A percentile compares a stretch with the other conserved stretches of the same genome.
These are phyloP conservation scores for Scortechinia acanthostroma DNA, from an alignment of 2,329 filamentous ascomycete species.

Conservation along the genomic window DNA sequence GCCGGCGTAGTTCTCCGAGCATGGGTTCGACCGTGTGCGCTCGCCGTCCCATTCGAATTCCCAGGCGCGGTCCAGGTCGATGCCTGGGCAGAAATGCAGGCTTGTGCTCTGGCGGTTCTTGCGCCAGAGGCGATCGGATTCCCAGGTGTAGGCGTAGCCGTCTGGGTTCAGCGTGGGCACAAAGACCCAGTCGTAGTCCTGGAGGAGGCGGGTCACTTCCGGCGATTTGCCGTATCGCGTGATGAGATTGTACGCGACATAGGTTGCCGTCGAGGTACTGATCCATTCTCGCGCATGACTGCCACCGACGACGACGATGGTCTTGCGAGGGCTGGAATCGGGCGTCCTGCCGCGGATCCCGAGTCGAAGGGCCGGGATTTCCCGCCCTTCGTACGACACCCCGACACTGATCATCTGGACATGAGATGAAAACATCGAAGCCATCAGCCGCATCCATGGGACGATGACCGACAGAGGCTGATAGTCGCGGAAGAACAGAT, in stretches of 20 bases:
- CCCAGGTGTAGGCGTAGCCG: slow-evolving; percentile 52
- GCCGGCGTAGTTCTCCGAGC: slow-evolving; percentile 35
- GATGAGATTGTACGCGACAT: slow-evolving; percentile 39
- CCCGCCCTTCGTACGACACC: slow-evolving; percentile 50
- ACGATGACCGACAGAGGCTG: slow-evolving; percentile 58
- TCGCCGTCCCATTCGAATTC: slow-evolving; percentile 35
- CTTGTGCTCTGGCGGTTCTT: slow-evolving; percentile 42
- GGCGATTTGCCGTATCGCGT: slow-evolving; percentile 29
- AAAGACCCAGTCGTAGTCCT: slow-evolving; percentile 62
- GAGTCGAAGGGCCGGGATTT: slow-evolving; percentile 58
- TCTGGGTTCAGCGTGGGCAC: slow-evolving; percentile 57
- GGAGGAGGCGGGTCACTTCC: slow-evolving; percentile 33
- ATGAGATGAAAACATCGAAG: slow-evolving; percentile 55
- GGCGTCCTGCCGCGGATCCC: slow-evolving; percentile 32
- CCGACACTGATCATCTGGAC: slow-evolving; percentile 51
- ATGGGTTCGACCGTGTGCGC: slow-evolving; percentile 34
- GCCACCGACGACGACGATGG: background rate
- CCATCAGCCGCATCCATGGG: slow-evolving; percentile 59
- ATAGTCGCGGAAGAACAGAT: slow-evolving; percentile 61
- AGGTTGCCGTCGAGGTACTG: slow-evolving; percentile 44
- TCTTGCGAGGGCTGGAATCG: slow-evolving; percentile 38
- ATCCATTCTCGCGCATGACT: slow-evolving; percentile 56
- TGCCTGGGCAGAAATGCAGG: slow-evolving; percentile 32
- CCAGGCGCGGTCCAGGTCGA: slow-evolving; percentile 56
- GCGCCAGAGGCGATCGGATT: slow-evolving; percentile 49